These are phyloP conservation scores for Globisporangium parvum DNA, from an alignment of 352 stramenopile genomes.

Conservation along the genomic window DNA sequence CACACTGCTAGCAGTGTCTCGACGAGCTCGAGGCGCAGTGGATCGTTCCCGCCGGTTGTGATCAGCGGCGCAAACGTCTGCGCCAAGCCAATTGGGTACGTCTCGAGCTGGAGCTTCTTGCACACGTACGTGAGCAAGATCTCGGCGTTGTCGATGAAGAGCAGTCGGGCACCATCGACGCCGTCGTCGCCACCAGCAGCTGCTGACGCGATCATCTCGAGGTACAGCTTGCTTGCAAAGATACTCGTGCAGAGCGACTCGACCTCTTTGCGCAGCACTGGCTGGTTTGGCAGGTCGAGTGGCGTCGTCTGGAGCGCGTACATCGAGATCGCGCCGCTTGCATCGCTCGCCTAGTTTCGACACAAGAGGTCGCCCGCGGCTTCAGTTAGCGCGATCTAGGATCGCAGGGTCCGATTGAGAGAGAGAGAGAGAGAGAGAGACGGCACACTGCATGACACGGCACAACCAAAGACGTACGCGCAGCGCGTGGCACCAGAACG, in stretches of 20 bases:
- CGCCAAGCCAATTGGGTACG: conserved; percentile 39
- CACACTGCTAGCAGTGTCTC: conserved; percentile 41
- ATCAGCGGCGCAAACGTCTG: conserved; percentile 55
- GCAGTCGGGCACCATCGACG: conserved; percentile 44
- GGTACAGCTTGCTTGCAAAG: conserved; percentile 53
- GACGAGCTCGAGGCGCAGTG: conserved; percentile 54
- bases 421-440: too few species aligned
- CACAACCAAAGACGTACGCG: conserved; percentile 15
- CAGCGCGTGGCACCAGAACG: conserved; percentile 52
- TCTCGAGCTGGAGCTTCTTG: conserved; percentile 47
- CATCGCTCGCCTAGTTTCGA: conserved; percentile 8
- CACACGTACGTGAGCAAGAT: conserved; percentile 62
- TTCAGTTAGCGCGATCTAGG: neutral
- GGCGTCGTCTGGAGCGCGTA: conserved; percentile 65
- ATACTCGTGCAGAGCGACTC: conserved; percentile 55
- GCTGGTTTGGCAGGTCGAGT: conserved; percentile 45
- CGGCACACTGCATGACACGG: neutral
- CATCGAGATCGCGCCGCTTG: conserved; percentile 52
- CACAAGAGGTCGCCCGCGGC: neutral
- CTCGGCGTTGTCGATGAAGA: conserved; percentile 77
- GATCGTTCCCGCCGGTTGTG: conserved; percentile 55
- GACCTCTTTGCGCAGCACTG: conserved; percentile 57
- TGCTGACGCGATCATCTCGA: conserved; percentile 22
- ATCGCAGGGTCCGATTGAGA: too few species aligned
- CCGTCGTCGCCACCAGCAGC: conserved; percentile 23